Evolutionary conservation across 2,329 filamentous ascomycete species (phyloP), one percentile per base, ranked within the genome.

Genomic region (Massarina eburnea): DNA sequence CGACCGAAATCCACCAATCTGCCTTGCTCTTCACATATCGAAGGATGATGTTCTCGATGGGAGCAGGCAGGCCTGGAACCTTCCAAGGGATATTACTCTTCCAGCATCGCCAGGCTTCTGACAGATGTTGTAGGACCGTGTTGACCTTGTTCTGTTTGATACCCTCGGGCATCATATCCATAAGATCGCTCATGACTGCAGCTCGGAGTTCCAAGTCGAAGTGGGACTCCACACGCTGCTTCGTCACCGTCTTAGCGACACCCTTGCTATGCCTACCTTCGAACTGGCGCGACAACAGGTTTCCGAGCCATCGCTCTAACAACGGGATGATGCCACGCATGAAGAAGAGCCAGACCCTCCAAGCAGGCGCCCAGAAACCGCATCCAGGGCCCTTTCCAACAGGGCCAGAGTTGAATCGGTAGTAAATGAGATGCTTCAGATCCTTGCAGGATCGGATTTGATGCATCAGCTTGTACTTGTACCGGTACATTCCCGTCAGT

Each of bases 1-100:
- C 94, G 24, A 99, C 95, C 18, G 91, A 97, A 50, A 99, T 92
- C 94, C 94, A 99, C 95, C 94, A 99, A 70, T 99, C 94, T 15
- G 94, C 94, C 78, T 99, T 99, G 58, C 91, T 92, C 78, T 99
- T 99, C 61, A 99, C 95, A 61, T 99, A 99, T 63, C 94, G 88
- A 51, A 99, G 79, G 62, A 99, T 99, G 60, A 99, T 96, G 66
- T 97, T 99, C 73, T 99, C 94, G 53, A 99, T 97, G 0, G 94
- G 92, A 12, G 95, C 95, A 32, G 94, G 94, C 49, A 99, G 74
- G 29, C 94, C 95, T 41, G 94, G 94, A 2, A 99, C 94, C 76
- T 99, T 99, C 94, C 94, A 99, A 0, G 94, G 94, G 58, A 99
- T 99, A 66, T 99, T 99, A 74, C 91, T 96, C 85, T 99, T 99